These are phyloP conservation scores for Avena sativa DNA, from an alignment of 176 grass and related monocot genomes.

Conservation along the genomic window DNA sequence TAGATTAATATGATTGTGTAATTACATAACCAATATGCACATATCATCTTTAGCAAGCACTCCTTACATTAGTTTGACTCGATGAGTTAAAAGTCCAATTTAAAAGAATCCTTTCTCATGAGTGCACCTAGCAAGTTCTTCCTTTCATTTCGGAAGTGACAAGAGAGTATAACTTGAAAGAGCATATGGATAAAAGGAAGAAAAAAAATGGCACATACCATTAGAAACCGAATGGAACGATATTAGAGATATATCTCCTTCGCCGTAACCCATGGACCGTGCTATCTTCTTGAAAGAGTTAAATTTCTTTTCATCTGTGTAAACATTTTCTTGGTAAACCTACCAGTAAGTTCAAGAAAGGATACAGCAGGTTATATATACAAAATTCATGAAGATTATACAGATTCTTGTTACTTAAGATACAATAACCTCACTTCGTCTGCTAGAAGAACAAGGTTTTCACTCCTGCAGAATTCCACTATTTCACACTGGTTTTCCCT, in stretches of 20 bases:
- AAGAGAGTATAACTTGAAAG: constrained; percentile 17
- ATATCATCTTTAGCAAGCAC: background rate
- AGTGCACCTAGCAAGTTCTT: background rate
- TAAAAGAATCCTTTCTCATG: background rate
- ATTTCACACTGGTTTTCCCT: constrained; percentile 63
- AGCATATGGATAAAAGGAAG: constrained; percentile 27
- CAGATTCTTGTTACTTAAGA: background rate
- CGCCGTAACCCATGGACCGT: constrained; percentile 65
- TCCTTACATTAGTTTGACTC: background rate
- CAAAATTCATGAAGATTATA: constrained; percentile 9
- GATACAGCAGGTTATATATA: background rate
- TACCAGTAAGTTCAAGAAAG: constrained; percentile 42
- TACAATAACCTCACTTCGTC: constrained; percentile 67
- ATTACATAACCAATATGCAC: background rate
- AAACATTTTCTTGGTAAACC: constrained; percentile 91
- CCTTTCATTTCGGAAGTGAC: constrained; percentile 13
- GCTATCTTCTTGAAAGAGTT: constrained; percentile 92
- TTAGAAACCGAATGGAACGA: constrained; percentile 86
- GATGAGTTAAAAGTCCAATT: background rate
- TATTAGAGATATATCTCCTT: constrained; percentile 63
- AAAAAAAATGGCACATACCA: constrained; percentile 50
- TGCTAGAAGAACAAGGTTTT: constrained; percentile 77
- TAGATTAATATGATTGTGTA: constrained; percentile 13
- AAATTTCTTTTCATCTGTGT: constrained; percentile 68
- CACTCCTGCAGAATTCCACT: constrained; percentile 76